These are phyloP conservation scores for Inonotus hispidus DNA, from an alignment of 1,284 basidiomycete genomes.

Conservation along the genomic window DNA sequence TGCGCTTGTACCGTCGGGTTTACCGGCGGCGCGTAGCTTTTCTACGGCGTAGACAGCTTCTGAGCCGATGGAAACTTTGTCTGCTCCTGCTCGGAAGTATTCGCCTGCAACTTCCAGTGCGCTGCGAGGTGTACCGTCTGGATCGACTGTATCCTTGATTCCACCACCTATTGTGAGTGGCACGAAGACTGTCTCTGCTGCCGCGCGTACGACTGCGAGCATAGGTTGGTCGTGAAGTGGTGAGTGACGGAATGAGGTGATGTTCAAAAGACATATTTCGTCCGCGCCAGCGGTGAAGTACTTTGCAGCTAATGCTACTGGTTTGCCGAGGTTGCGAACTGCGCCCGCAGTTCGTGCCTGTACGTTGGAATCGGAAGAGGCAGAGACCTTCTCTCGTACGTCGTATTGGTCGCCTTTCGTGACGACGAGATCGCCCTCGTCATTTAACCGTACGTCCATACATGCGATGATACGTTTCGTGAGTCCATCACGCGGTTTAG, in stretches of 20 bases:
- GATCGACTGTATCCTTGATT: slow-evolving; percentile 94
- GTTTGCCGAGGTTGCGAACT: slow-evolving; percentile 97
- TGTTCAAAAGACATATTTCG: slow-evolving; percentile 97
- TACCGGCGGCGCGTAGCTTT: slow-evolving; percentile 54
- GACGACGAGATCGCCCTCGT: slow-evolving; percentile 94
- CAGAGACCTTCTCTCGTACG: slow-evolving; percentile 75
- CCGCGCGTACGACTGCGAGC: slow-evolving; percentile 89
- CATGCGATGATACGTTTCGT: slow-evolving; percentile 97
- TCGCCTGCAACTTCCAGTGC: slow-evolving; percentile 94
- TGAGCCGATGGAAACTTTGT: slow-evolving; percentile 96
- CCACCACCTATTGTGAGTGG: slow-evolving; percentile 99
- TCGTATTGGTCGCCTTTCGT: slow-evolving; percentile 99
- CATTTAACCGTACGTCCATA: slow-evolving; percentile 96
- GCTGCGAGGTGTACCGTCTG: slow-evolving; percentile 82
- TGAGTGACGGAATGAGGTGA: slow-evolving; percentile 97
- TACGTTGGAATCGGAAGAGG: slow-evolving; percentile 22
- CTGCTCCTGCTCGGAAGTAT: slow-evolving; percentile 97
- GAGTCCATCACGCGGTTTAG: slow-evolving; percentile 54
- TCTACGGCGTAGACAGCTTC: slow-evolving; percentile 96
- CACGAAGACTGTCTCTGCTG: slow-evolving; percentile 90
- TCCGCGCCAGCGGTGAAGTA: slow-evolving; percentile 93
- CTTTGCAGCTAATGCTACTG: slow-evolving; percentile 83
- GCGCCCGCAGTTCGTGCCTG: slow-evolving; percentile 54
- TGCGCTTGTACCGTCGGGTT: slow-evolving; percentile 71
- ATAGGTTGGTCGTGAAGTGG: slow-evolving; percentile 97